Evolutionary conservation across 2,329 filamentous ascomycete species (phyloP), one percentile per base, ranked within the genome.

Genomic region (Dendryphion nanum): DNA sequence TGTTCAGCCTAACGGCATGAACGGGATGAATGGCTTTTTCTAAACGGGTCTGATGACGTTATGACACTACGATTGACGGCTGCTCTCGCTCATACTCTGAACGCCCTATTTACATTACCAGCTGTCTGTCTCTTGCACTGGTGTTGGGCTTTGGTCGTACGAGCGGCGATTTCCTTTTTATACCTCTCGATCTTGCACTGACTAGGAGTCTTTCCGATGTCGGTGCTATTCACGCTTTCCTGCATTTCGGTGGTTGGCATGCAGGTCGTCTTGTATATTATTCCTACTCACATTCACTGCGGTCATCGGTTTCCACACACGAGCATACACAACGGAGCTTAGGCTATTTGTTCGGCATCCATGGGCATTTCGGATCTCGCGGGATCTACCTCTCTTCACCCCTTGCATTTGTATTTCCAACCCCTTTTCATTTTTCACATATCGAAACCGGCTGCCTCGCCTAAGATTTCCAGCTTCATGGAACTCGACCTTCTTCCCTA

Each of bases 41-140:
- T 77, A 50, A 18, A 42, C 40, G 40, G 45, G 37, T 37, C 38
- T 51, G 47, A 78, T 53, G 75, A 77, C 51, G 64, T 70, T 44
- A 69, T 67, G 47, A 75, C 71, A 45, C 77, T 12, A 71, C 75
- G 39, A 77, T 73, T 55, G 72, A 78, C 57, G 58, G 56, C 55
- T 43, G 39, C 47, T 30, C 46, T 55, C 44, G 45, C 43, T 40
- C 33, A 33, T 12, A 15, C 15, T 53, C 42, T 40, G 35, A 47
- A 53, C 38, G 36, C 51, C 45, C 39, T 43, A 53, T 51, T n/a
- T n/a, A n/a, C 38, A 21, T 35, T 51, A 45, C 42, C 50, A 52
- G 49, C 50, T 45, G 38, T 38, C 39, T 35, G 50, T 35, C 32
- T 41, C 36, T 48, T 45, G 40, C 38, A 33, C 47, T 52, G 48